phyloP scores from a whole-genome alignment of 2,329 filamentous ascomycete genomes.

The Cercospora sp. region DNA sequence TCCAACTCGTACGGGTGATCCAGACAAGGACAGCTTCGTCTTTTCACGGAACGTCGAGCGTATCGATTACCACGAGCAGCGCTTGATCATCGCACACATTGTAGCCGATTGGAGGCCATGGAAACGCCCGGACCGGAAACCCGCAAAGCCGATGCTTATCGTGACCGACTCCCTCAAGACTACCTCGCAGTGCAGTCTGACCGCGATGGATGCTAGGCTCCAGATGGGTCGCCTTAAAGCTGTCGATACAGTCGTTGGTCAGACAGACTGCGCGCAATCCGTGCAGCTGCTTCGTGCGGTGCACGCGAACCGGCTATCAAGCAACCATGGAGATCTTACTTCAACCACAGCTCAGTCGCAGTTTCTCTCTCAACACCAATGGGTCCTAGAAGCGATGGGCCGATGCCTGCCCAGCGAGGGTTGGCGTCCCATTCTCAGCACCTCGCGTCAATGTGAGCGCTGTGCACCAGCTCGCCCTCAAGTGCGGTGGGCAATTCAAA shows the following conservation, averaged over 20 bases:
- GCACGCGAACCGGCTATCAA: background rate
- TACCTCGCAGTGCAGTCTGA: background rate
- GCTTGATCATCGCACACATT: constrained; percentile 51
- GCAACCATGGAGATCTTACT: background rate
- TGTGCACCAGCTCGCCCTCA: constrained; percentile 45
- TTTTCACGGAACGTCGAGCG: constrained; percentile 54
- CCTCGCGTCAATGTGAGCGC: constrained; percentile 10
- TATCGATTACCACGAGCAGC: constrained; percentile 49
- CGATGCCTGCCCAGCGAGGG: constrained; percentile 20
- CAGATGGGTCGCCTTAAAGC: background rate
- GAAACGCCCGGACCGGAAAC: background rate
- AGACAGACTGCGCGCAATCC: constrained; percentile 6
- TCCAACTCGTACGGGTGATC: constrained; percentile 51
- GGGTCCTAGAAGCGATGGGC: constrained; percentile 33
- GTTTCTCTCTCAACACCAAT: constrained; percentile 18
- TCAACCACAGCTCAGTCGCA: background rate
- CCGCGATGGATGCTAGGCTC: background rate
- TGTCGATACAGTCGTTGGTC: background rate
- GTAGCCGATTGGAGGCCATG: constrained; percentile 48
- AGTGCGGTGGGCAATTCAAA: constrained; percentile 42
- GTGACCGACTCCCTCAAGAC: constrained; percentile 16
- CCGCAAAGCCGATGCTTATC: constrained; percentile 8
- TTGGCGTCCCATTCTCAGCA: constrained; percentile 21
- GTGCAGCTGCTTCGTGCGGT: constrained; percentile 10
- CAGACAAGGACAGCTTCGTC: constrained; percentile 55